These are phyloP conservation scores for Colletotrichum viniferum DNA, from an alignment of 2,329 filamentous ascomycete genomes.

Conservation along the genomic window DNA sequence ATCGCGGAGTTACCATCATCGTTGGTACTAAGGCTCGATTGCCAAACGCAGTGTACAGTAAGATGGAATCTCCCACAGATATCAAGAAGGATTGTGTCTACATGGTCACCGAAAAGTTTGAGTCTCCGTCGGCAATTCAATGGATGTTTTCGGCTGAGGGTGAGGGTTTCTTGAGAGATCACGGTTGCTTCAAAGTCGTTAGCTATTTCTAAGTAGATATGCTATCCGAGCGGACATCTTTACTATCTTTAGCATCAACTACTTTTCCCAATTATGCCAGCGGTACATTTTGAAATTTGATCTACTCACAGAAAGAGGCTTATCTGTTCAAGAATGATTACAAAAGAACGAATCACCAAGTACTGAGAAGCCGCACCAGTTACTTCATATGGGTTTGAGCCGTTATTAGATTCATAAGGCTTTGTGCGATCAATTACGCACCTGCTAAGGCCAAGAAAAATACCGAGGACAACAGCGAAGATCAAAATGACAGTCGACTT, in stretches of 20 bases:
- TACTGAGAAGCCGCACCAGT: not conserved
- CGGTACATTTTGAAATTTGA: not conserved
- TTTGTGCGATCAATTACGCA: not conserved
- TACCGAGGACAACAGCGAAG: not conserved
- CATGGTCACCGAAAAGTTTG: not conserved
- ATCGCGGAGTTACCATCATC: not conserved
- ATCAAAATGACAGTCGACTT: not conserved
- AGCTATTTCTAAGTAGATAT: not conserved
- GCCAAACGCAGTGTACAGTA: not conserved
- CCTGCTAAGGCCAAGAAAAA: not conserved
- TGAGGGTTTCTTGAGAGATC: not conserved
- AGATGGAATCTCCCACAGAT: not conserved
- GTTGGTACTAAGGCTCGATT: not conserved
- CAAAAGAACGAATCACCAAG: not conserved
- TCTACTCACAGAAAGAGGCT: not conserved
- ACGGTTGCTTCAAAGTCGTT: not conserved
- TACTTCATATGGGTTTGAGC: not conserved
- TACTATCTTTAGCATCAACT: not conserved
- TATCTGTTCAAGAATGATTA: not conserved
- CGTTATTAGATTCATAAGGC: not conserved
- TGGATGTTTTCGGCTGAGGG: not conserved
- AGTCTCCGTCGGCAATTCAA: not conserved
- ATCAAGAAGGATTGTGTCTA: not conserved
- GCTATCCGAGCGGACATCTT: not conserved
- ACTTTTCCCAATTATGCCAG: not conserved